Base-by-base conservation (phyloP, 768 basidiomycete species). In the Amanita exitialis region DNA sequence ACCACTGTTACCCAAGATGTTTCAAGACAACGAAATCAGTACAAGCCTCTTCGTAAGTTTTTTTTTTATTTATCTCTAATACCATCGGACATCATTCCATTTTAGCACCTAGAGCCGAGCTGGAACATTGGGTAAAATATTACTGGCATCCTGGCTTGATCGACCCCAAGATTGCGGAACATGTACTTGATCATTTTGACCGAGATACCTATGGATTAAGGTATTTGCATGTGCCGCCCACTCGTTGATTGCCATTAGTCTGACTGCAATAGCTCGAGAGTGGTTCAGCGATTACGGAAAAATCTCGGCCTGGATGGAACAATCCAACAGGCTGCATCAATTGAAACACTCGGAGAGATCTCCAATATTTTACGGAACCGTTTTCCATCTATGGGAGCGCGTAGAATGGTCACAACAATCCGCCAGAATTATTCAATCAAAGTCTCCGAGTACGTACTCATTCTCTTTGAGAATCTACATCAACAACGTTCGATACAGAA, bases 381-480 rank as follows among this genome's bases (percentile, higher is more conserved):
- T 6, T 41, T 41, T 46, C 59, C 57, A 30, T 55, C 34, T 1
- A 57, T 58, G 56, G 59, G 59, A 51, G 56, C 59, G 6, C 45
- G 53, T 9, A 15, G 16, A 27, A 56, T 58, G 57, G 57, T 60
- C 10, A 42, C 52, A 1, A 9, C 45, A 1, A 25, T 60, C 4
- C 35, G 43, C 0, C 55, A 53, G 25, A 54, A 60, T 10, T 52
- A 60, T 28, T 16, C 23, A 25, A 51, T 60, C 4, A 56, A 56
- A 7, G 57, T 60, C 23, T 37, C 57, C 10, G 59, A 60, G 57
- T 60, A 34, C 13, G 55, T 52, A 9, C 5, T n/a, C n/a, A n/a
- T n/a, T n/a, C n/a, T n/a, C n/a, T n/a, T n/a, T n/a, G n/a, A n/a
- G n/a, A n/a, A n/a, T n/a, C n/a, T n/a, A n/a, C n/a, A n/a, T n/a